Evolutionary conservation across 768 basidiomycete genomes (phyloP), one percentile per base, ranked within the genome.

Genomic region (Hypholoma sublateritium): DNA sequence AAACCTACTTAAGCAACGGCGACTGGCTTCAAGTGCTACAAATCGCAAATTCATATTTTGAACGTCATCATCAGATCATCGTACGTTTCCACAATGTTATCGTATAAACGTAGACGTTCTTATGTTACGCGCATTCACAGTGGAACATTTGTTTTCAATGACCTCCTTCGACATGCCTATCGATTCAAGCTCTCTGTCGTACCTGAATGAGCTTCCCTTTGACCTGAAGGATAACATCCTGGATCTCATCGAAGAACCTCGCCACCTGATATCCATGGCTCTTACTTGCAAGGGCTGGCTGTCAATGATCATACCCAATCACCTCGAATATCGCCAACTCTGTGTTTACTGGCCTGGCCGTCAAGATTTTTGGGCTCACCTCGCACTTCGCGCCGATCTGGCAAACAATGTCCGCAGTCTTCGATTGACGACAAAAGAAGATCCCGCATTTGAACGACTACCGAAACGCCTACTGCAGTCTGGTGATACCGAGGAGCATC

Each of bases 321-420:
- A 70, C 32, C 56, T 65, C 11, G 61, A 70, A 35, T 70, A 70
- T 50, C 65, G 67, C 7, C 51, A 41, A n/a, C 60, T 70, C 3
- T 39, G 58, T 12, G n/a, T 67, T n/a, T 52, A 42, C 32, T 44
- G 46, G 22, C 48, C 57, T 35, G 19, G 24, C 21, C 57, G 42
- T 16, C 52, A 57, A 16, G 55, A 56, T 12, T 50, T 70, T 11
- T 70, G 69, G 69, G 58, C 60, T 13, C 63, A 67, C 34, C 65
- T 70, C 3, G 62, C 63, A 4, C 41, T 53, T 24, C 66, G 69
- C 16, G 56, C 59, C 16, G 62, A 68, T 53, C 65, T 69, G 9
- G 58, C 68, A 1, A 52, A 63, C 28, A 64, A 63, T 39, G 59
- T 69, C 11, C 64, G 62, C 11, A 54, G 49, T 12, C 41, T 70